Conservation (phyloP, 805 yeast genomes). For the Torulaspora indica region DNA sequence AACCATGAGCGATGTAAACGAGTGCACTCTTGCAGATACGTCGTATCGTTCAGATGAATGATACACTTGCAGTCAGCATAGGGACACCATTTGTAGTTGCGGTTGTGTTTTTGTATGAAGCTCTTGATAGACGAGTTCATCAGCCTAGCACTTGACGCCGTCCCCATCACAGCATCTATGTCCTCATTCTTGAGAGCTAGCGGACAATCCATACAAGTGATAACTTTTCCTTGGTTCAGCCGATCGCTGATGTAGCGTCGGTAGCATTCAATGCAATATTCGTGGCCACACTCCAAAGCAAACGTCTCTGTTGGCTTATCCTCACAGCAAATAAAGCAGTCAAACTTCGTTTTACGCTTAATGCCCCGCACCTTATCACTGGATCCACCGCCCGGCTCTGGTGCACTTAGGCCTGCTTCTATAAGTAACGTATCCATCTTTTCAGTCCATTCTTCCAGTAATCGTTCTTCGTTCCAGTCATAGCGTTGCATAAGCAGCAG, state of each 20-base stretch:
- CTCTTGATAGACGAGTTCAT: slow-evolving; percentile 41
- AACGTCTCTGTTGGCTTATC: slow-evolving; percentile 42
- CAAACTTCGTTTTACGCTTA: slow-evolving; percentile 30
- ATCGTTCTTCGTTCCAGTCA: slow-evolving; percentile 56
- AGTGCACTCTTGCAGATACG: slow-evolving; percentile 27
- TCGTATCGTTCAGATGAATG: slow-evolving; percentile 41
- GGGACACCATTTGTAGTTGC: slow-evolving; percentile 71
- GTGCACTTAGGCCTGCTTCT: slow-evolving; percentile 34
- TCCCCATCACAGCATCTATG: slow-evolving; percentile 41
- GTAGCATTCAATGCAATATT: slow-evolving; percentile 68
- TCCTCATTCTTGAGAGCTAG: slow-evolving; percentile 39
- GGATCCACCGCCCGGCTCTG: background rate
- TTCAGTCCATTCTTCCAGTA: slow-evolving; percentile 53
- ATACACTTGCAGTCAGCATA: slow-evolving; percentile 70
- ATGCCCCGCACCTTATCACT: slow-evolving; percentile 13
- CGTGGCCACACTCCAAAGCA: slow-evolving; percentile 63
- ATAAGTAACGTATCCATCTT: slow-evolving; percentile 37
- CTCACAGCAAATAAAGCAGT: slow-evolving; percentile 74
- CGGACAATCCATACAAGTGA: slow-evolving; percentile 62
- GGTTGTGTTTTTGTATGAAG: slow-evolving; percentile 48
- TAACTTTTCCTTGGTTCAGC: slow-evolving; percentile 41
- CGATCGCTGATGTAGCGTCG: slow-evolving; percentile 50
- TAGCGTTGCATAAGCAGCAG: slow-evolving; percentile 44
- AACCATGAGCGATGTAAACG: slow-evolving; percentile 46
- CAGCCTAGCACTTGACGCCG: slow-evolving; percentile 30